Evolutionary conservation across 2,329 filamentous ascomycete species (phyloP).

Genomic region (Aspergillus nomiae): DNA sequence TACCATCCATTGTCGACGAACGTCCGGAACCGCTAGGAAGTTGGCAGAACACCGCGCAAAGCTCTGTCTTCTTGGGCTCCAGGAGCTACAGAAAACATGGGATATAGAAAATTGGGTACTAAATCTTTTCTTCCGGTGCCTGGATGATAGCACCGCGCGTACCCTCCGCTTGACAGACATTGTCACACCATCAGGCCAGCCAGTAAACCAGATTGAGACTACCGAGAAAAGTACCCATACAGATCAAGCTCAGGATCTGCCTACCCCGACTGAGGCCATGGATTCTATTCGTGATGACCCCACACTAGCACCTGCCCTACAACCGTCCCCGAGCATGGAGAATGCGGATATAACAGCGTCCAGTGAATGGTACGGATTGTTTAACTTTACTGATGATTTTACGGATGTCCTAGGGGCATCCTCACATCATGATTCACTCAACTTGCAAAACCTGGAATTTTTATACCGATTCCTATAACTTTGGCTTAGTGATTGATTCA

Average conservation of each 20-base stretch:
- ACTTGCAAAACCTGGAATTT: constrained; percentile 34
- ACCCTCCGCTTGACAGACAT: constrained; percentile 34
- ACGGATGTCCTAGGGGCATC: constrained; percentile 29
- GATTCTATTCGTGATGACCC: constrained; percentile 7
- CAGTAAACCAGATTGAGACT: neutral
- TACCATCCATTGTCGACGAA: constrained; percentile 45
- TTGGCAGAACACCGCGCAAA: constrained; percentile 53
- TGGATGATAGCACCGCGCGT: constrained; percentile 49
- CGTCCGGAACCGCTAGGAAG: constrained; percentile 41
- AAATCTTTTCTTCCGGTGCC: constrained; percentile 52
- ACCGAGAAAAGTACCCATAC: neutral
- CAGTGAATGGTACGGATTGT: constrained; percentile 33
- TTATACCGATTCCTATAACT: constrained; percentile 32
- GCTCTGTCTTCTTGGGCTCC: constrained; percentile 50
- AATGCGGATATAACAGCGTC: constrained; percentile 15
- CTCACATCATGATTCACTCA: constrained; percentile 33
- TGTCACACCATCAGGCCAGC: neutral
- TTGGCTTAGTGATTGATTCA: neutral
- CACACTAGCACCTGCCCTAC: constrained; percentile 7
- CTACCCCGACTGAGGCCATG: constrained; percentile 1
- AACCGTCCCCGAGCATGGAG: constrained; percentile 9
- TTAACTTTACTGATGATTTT: constrained; percentile 33
- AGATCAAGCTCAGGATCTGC: neutral
- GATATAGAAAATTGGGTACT: constrained; percentile 53
- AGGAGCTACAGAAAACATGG: constrained; percentile 54